Conservation (phyloP, 106 monocot genomes). For the Iris macrosiphon region DNA sequence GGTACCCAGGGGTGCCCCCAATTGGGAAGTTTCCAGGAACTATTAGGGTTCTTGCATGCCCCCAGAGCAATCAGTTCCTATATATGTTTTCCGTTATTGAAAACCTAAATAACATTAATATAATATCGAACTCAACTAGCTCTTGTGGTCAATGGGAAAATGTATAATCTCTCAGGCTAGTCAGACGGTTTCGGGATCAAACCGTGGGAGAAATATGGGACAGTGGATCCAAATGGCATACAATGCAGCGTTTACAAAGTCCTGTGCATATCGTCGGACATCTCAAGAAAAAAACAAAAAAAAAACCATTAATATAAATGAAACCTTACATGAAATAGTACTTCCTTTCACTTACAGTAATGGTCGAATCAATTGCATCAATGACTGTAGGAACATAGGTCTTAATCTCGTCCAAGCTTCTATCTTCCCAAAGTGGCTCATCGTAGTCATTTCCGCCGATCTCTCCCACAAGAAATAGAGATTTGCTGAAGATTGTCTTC, state of each 20-base stretch:
- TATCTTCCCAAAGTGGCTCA: slow-evolving; percentile 16
- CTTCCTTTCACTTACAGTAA: slow-evolving; percentile 2
- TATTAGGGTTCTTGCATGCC: slow-evolving; percentile 17
- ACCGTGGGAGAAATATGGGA: too few species aligned
- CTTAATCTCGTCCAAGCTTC: slow-evolving; percentile 12
- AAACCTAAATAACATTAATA: neutral
- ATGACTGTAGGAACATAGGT: slow-evolving; percentile 32
- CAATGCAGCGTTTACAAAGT: too few species aligned
- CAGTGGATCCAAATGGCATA: too few species aligned
- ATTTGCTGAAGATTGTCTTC: slow-evolving; percentile 5
- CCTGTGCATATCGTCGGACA: too few species aligned
- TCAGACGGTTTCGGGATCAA: too few species aligned
- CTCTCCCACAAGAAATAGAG: slow-evolving; percentile 45
- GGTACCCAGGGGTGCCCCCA: slow-evolving; percentile 17
- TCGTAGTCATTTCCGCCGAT: slow-evolving; percentile 54
- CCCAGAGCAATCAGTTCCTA: slow-evolving; percentile 17
- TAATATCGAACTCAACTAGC: neutral
- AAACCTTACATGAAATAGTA: neutral
- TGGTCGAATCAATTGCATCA: slow-evolving; percentile 14
- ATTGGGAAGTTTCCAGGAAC: slow-evolving; percentile 33
- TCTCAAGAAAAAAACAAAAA: too few species aligned
- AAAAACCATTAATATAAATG: neutral
- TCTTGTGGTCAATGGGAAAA: too few species aligned
- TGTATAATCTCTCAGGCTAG: too few species aligned
- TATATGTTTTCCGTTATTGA: neutral